Percentiles rank a stretch among this genome's conserved stretches.
These are phyloP conservation scores for Chimonanthus praecox DNA, from an alignment of 164 flowering plant genomes.

Conservation along the genomic window DNA sequence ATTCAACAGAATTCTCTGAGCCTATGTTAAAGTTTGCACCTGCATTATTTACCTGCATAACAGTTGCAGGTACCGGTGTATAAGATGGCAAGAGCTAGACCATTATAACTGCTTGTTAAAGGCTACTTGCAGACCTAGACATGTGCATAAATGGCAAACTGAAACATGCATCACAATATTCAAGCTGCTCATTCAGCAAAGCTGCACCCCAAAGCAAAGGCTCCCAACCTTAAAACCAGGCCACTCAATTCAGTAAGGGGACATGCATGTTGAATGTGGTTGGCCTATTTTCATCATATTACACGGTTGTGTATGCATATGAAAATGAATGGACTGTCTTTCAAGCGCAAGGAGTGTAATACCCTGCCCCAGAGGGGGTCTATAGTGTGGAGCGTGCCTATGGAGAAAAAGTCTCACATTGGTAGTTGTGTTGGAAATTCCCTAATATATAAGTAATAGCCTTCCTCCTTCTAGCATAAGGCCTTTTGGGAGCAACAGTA, in stretches of 20 bases:
- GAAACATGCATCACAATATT: neutral
- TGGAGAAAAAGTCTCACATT: too few relatives aligned
- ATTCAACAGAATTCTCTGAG: constrained; percentile 75
- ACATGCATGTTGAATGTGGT: neutral
- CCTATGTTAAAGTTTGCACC: constrained; percentile 82
- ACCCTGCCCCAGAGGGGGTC: too few relatives aligned
- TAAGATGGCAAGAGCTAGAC: neutral
- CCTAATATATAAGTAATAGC: too few relatives aligned
- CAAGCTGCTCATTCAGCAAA: neutral
- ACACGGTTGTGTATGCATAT: too few relatives aligned
- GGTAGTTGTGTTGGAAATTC: too few relatives aligned
- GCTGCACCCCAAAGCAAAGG: neutral
- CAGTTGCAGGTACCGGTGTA: neutral
- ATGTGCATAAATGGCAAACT: neutral
- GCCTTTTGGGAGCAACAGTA: too few relatives aligned
- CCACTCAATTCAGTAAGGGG: neutral
- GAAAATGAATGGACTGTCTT: too few relatives aligned
- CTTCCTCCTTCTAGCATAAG: too few relatives aligned
- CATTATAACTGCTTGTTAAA: neutral
- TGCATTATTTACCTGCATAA: constrained; percentile 82
- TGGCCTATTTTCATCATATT: neutral
- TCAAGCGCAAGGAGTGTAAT: too few relatives aligned
- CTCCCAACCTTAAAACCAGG: neutral
- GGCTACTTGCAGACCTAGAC: neutral
- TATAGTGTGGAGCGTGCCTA: too few relatives aligned